A percentile compares a stretch with the other conserved stretches of the same genome.
phyloP scores from a whole-genome alignment of 495 filamentous ascomycete species.

The Cercophora scortea region DNA sequence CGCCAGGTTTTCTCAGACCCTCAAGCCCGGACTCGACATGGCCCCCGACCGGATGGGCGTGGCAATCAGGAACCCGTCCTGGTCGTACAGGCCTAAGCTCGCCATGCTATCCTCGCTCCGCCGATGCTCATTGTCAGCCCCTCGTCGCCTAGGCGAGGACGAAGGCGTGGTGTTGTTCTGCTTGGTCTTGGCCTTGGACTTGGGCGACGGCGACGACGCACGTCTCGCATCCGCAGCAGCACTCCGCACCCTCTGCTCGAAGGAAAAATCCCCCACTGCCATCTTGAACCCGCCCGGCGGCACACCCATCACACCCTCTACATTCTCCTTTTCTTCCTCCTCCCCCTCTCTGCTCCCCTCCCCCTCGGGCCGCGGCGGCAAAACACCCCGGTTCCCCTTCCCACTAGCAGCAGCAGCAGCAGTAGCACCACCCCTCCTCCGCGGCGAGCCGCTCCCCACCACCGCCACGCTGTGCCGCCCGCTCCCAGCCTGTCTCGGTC shows the following conservation, averaged over 20 bases:
- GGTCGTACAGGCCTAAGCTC: slow-evolving; percentile 13
- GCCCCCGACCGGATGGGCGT: not conserved
- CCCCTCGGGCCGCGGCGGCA: not conserved
- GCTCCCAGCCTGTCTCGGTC: not conserved
- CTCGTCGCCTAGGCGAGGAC: not conserved
- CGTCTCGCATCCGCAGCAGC: not conserved
- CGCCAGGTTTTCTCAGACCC: not conserved
- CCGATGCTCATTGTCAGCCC: not conserved
- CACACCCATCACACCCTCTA: no score
- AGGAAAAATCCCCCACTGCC: slow-evolving; percentile 3
- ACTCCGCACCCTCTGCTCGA: not conserved
- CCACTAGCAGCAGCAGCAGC: not conserved
- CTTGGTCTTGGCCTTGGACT: no score
- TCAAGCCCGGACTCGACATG: not conserved
- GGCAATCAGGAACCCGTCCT: slow-evolving; percentile 14
- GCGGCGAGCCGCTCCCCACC: not conserved
- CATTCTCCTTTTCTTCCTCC: not conserved
- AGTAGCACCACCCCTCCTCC: not conserved
- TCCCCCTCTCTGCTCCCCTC: not conserved
- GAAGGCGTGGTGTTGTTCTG: not conserved
- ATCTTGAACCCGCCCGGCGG: not conserved
- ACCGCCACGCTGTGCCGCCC: no score
- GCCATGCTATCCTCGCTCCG: slow-evolving; percentile 8
- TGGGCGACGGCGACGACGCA: not conserved
- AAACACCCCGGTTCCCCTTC: not conserved